These are phyloP conservation scores for Bryoerythrophyllum caledonicum DNA, from an alignment of 225 moss, liverwort and hornwort species.

Conservation along the genomic window DNA sequence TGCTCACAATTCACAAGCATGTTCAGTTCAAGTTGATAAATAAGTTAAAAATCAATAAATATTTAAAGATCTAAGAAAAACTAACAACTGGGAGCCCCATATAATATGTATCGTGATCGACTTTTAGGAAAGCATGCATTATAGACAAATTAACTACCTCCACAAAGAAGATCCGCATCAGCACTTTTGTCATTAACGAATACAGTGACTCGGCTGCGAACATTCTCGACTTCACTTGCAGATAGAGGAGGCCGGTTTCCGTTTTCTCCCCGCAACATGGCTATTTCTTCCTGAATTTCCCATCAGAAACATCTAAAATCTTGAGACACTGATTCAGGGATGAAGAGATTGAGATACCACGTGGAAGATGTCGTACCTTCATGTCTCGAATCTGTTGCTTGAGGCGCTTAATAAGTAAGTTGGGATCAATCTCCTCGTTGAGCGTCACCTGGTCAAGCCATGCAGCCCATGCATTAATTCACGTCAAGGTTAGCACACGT, in stretches of 20 bases:
- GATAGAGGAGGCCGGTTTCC: constrained; percentile 48
- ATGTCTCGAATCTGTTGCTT: constrained; percentile 76
- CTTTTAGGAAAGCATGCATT: background rate
- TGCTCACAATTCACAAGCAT: constrained; percentile 19
- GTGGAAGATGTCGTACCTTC: constrained; percentile 42
- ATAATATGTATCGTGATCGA: background rate
- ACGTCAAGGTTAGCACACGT: background rate
- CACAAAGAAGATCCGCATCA: constrained; percentile 64
- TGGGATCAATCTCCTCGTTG: constrained; percentile 83
- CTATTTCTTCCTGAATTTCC: constrained; percentile 58
- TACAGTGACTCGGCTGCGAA: constrained; percentile 38
- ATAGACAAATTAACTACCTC: constrained; percentile 43
- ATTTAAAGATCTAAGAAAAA: background rate
- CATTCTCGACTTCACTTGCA: constrained; percentile 44
- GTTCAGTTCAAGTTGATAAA: background rate
- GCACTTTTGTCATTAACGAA: constrained; percentile 48
- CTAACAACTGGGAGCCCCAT: background rate
- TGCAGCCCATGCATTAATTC: background rate
- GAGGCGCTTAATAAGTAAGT: constrained; percentile 69
- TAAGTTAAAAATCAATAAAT: too few species aligned
- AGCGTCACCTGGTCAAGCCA: constrained; percentile 51
- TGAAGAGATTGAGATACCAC: background rate
- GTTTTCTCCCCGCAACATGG: constrained; percentile 53
- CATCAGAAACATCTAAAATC: background rate
- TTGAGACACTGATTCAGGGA: background rate